Conservation (phyloP, 2,329 filamentous ascomycete genomes). For the Pseudocercospora cruenta region DNA sequence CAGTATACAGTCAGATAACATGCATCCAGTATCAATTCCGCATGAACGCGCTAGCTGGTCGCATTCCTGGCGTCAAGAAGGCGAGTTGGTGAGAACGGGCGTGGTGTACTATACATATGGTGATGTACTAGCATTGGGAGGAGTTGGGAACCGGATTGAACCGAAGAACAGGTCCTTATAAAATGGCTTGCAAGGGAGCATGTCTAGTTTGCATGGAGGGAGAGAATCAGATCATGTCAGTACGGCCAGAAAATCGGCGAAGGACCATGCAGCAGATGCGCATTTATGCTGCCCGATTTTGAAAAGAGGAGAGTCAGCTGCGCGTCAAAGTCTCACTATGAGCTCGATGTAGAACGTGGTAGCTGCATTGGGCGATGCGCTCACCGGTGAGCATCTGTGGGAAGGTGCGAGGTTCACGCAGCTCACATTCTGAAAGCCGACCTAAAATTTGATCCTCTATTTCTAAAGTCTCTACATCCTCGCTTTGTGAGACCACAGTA, state of each 20-base stretch:
- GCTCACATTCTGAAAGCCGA: neutral
- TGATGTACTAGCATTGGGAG: neutral
- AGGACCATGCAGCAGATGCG: neutral
- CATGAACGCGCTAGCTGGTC: slow-evolving; percentile 81
- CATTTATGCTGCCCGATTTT: neutral
- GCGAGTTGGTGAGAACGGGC: slow-evolving; percentile 76
- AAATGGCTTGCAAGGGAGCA: no score
- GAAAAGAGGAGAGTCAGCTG: neutral
- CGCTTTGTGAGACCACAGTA: neutral
- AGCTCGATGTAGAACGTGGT: no score
- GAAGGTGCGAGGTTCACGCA: neutral
- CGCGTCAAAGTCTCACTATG: neutral
- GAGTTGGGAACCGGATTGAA: neutral
- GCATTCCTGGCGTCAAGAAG: slow-evolving; percentile 90
- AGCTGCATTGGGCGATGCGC: no score
- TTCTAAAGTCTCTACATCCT: neutral
- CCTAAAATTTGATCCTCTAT: neutral
- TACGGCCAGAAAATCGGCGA: neutral
- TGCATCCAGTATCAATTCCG: slow-evolving; percentile 81
- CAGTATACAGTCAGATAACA: slow-evolving; percentile 17
- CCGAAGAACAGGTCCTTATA: neutral
- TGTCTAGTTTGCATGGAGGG: no score
- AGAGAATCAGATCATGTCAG: no score
- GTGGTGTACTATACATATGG: neutral
- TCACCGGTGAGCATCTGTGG: neutral